Conservation (phyloP, 768 basidiomycete species). For the Coprinopsis strossmayeri region DNA sequence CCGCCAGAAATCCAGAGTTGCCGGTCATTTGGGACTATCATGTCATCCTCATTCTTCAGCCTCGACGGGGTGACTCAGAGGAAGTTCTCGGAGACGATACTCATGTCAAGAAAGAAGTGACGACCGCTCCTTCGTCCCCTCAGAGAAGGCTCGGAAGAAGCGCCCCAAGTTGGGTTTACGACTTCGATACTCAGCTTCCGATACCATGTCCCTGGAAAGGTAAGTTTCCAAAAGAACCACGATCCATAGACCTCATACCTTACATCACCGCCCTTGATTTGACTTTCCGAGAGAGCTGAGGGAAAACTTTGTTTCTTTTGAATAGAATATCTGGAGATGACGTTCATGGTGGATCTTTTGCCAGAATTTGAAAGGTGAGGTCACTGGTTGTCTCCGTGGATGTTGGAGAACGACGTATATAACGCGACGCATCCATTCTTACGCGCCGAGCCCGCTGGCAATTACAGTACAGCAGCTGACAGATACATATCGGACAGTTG, state of each 20-base stretch:
- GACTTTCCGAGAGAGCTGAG: background rate
- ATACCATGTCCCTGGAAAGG: slow-evolving; percentile 49
- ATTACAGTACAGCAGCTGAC: background rate
- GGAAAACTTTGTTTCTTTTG: slow-evolving; percentile 7
- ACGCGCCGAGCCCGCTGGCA: background rate
- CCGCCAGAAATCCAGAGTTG: slow-evolving; percentile 22
- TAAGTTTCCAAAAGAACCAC: slow-evolving; percentile 21
- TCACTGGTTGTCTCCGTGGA: too few relatives aligned
- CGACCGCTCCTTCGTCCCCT: background rate
- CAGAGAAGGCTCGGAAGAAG: background rate
- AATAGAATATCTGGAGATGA: slow-evolving; percentile 40
- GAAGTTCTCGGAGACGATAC: background rate
- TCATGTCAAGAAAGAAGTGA: background rate
- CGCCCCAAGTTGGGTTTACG: slow-evolving; percentile 53
- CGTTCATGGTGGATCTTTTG: slow-evolving; percentile 34
- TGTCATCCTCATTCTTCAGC: slow-evolving; percentile 50
- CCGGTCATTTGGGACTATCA: slow-evolving; percentile 74
- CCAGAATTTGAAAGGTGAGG: slow-evolving; percentile 40
- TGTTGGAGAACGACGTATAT: too few relatives aligned
- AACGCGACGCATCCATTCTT: too few relatives aligned
- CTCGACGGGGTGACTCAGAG: slow-evolving; percentile 19
- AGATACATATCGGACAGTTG: slow-evolving; percentile 27
- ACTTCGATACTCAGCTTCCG: slow-evolving; percentile 52
- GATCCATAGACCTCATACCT: background rate
- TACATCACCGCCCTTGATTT: background rate